These are phyloP conservation scores for Saccharomycopsis amapae DNA, from an alignment of 805 yeast species.

Conservation along the genomic window DNA sequence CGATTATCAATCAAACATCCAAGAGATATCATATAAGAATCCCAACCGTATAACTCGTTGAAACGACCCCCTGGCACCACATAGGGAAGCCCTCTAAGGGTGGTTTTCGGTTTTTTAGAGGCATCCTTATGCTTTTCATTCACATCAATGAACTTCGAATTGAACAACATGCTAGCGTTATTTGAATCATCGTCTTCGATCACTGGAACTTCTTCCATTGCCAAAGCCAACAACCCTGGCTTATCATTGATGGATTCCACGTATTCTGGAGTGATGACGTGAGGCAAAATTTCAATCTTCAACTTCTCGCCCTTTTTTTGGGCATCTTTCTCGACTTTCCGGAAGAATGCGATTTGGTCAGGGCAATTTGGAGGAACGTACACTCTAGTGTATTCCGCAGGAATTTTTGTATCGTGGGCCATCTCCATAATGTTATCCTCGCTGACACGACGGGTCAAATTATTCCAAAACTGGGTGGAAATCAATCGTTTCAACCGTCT, in stretches of 20 bases:
- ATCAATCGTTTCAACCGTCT: constrained; percentile 67
- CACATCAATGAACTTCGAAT: constrained; percentile 1
- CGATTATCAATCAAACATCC: constrained; percentile 68
- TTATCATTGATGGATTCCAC: constrained; percentile 68
- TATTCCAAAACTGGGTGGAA: constrained; percentile 71
- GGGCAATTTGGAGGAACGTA: constrained; percentile 64
- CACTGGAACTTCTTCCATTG: constrained; percentile 45
- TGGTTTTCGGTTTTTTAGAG: constrained; percentile 16
- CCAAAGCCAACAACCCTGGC: constrained; percentile 84
- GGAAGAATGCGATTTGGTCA: constrained; percentile 69
- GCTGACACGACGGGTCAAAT: constrained; percentile 65
- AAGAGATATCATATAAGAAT: constrained; percentile 83
- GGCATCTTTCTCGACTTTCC: constrained; percentile 41
- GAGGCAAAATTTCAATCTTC: constrained; percentile 73
- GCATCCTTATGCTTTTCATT: neutral
- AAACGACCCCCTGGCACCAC: constrained; percentile 97
- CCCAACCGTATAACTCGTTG: constrained; percentile 98
- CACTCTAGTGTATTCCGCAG: constrained; percentile 60
- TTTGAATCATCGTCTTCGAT: neutral
- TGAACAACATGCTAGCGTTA: neutral
- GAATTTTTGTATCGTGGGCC: constrained; percentile 74
- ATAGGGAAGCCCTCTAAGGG: constrained; percentile 67
- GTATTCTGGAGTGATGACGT: constrained; percentile 65
- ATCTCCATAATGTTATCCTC: constrained; percentile 54
- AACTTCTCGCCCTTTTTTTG: constrained; percentile 33